These are phyloP conservation scores for Russula ochroleuca DNA, from an alignment of 768 basidiomycete genomes.

Conservation along the genomic window DNA sequence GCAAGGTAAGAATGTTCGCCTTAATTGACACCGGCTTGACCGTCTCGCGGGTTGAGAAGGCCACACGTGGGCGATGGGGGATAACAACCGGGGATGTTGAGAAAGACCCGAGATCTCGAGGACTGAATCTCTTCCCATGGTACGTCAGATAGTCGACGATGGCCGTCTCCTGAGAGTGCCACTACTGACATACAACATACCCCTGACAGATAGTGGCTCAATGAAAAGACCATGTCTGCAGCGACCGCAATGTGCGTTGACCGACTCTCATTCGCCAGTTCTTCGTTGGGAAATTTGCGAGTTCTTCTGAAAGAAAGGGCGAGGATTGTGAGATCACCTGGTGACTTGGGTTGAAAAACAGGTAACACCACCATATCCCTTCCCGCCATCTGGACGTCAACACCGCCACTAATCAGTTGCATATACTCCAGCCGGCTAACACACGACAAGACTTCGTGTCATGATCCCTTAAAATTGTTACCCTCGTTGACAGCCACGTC, in stretches of 20 bases:
- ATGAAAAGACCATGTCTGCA: slow-evolving; percentile 98
- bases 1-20: too few species aligned
- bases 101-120: slow-evolving; percentile 98
- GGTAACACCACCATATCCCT: slow-evolving; percentile 56
- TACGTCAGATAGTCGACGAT: slow-evolving; percentile 95
- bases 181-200: slow-evolving; percentile 46
- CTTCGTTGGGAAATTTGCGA: slow-evolving; percentile 77
- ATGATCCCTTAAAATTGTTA: slow-evolving; percentile 90
- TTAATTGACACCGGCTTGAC: too few species aligned
- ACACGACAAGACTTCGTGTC: slow-evolving; percentile 94
- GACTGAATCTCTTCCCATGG: slow-evolving; percentile 99
- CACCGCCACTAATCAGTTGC: slow-evolving; percentile 92
- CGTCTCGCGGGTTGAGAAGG: too few species aligned
- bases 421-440: slow-evolving; percentile 98
- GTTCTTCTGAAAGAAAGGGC: slow-evolving; percentile 35
- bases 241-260: slow-evolving; percentile 98
- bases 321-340: too few species aligned
- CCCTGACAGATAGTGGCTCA: slow-evolving; percentile 90
- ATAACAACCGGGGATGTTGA: slow-evolving; percentile 91
- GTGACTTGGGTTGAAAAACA: too few species aligned
- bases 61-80: too few species aligned
- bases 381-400: slow-evolving; percentile 82
- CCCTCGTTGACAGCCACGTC: slow-evolving; percentile 97
- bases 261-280: slow-evolving; percentile 92
- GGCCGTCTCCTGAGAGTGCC: slow-evolving; percentile 57